Conservation (phyloP, 2,329 filamentous ascomycete genomes). For the Chaetomiaceae sp. region DNA sequence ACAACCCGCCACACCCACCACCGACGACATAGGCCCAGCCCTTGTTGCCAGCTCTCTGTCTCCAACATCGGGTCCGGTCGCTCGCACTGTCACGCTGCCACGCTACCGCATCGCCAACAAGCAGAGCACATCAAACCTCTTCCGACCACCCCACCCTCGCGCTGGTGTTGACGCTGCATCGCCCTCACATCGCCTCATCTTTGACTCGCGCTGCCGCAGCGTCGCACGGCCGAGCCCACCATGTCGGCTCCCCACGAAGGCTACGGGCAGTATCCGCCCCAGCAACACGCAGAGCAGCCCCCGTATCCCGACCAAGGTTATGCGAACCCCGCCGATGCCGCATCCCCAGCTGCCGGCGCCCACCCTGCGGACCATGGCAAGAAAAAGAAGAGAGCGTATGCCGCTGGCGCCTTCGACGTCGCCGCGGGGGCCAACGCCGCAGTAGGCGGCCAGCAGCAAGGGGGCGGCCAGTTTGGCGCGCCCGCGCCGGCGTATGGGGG, state of each 20-base stretch:
- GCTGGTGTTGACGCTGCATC: constrained; percentile 14
- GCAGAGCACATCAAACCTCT: neutral
- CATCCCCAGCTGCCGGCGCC: constrained; percentile 30
- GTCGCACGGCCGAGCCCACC: constrained; percentile 25
- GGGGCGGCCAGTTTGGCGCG: constrained; percentile 42
- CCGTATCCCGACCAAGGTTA: constrained; percentile 38
- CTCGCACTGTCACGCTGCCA: no score
- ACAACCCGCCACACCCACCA: constrained; percentile 15
- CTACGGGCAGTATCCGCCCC: constrained; percentile 46
- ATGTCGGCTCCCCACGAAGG: constrained; percentile 56
- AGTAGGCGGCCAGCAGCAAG: constrained; percentile 43
- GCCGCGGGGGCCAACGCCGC: constrained; percentile 77
- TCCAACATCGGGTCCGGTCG: neutral
- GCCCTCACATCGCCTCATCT: constrained; percentile 10
- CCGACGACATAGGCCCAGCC: constrained; percentile 1
- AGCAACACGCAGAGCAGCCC: constrained; percentile 37
- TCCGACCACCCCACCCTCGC: neutral
- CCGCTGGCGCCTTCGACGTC: constrained; percentile 91
- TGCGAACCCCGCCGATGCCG: constrained; percentile 36
- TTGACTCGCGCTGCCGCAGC: constrained; percentile 24
- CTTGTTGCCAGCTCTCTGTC: constrained; percentile 9
- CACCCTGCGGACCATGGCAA: constrained; percentile 44
- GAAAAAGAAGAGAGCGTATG: constrained; percentile 94
- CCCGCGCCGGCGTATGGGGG: constrained; percentile 51
- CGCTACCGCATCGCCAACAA: neutral